Percentiles rank a stretch among this genome's conserved stretches.
phyloP scores from a whole-genome alignment of 495 filamentous ascomycete species.

The Penicillium herquei region DNA sequence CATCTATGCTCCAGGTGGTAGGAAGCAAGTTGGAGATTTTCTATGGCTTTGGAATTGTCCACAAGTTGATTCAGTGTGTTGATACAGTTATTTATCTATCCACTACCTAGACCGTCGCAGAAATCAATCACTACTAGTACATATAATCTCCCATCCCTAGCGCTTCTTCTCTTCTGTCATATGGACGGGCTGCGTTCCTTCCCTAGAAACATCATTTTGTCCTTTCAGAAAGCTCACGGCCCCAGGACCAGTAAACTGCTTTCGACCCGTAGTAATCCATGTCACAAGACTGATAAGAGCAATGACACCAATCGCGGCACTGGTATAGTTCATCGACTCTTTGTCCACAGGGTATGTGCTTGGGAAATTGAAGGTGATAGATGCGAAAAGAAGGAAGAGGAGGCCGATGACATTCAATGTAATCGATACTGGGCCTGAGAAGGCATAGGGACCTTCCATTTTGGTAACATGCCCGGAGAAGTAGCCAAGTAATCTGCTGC shows the following conservation, averaged over 20 bases:
- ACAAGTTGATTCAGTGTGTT: too few species aligned
- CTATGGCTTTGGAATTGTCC: too few species aligned
- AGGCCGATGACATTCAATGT: slow-evolving; percentile 51
- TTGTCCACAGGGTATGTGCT: slow-evolving; percentile 45
- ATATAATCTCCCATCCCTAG: too few species aligned
- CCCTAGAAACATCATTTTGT: slow-evolving; percentile 1
- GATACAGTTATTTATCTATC: too few species aligned
- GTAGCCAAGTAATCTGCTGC: slow-evolving; percentile 50
- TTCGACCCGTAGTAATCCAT: slow-evolving; percentile 52
- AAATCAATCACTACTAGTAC: too few species aligned
- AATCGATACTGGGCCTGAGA: slow-evolving; percentile 40
- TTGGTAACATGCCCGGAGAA: slow-evolving; percentile 39
- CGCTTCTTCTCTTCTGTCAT: background rate
- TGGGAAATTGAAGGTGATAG: slow-evolving; percentile 60
- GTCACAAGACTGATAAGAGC: slow-evolving; percentile 50
- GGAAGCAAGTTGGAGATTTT: too few species aligned
- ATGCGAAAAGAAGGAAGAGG: slow-evolving; percentile 51
- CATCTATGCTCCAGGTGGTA: too few species aligned
- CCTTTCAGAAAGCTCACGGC: slow-evolving; percentile 23
- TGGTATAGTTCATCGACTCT: slow-evolving; percentile 60
- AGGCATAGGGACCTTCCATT: slow-evolving; percentile 37
- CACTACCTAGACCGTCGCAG: too few species aligned
- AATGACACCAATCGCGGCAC: slow-evolving; percentile 54
- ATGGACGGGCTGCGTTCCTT: background rate
- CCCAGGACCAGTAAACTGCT: slow-evolving; percentile 51